Evolutionary conservation across 73 alveolate genomes (phyloP).

Genomic region (Uronychia setigera): DNA sequence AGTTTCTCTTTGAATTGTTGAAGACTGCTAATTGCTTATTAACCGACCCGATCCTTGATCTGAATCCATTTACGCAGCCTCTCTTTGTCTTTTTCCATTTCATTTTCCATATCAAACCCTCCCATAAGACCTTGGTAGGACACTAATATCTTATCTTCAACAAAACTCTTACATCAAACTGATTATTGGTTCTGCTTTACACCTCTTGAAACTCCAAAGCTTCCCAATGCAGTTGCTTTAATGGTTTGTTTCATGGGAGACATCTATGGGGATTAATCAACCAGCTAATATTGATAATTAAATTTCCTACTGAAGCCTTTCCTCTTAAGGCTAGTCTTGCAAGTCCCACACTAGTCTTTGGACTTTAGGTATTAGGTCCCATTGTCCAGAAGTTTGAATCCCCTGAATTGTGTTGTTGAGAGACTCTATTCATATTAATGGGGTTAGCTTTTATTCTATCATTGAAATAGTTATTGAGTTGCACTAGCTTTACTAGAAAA

Average conservation of each 20-base stretch:
- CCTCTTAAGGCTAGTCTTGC: too few relatives aligned
- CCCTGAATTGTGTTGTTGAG: background rate
- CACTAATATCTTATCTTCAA: too few relatives aligned
- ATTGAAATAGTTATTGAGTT: background rate
- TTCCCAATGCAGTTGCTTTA: background rate
- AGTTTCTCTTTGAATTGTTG: background rate
- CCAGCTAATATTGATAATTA: too few relatives aligned
- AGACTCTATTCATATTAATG: background rate
- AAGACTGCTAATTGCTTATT: background rate
- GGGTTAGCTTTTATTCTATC: background rate
- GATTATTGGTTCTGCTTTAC: too few relatives aligned
- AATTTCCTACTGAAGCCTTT: too few relatives aligned
- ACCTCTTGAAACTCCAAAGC: too few relatives aligned
- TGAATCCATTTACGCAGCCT: background rate
- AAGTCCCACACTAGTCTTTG: too few relatives aligned
- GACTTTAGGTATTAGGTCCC: background rate
- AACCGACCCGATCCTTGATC: background rate
- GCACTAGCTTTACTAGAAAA: background rate
- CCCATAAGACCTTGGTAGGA: too few relatives aligned
- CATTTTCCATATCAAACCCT: background rate
- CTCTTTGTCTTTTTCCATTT: background rate
- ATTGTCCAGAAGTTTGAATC: background rate
- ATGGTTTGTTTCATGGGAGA: too few relatives aligned
- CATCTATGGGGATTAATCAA: too few relatives aligned
- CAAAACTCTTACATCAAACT: too few relatives aligned